Percentiles rank a stretch among this genome's conserved stretches.
Evolutionary conservation across 805 yeast species (phyloP).

Genomic region (Nakazawaea peltata): DNA sequence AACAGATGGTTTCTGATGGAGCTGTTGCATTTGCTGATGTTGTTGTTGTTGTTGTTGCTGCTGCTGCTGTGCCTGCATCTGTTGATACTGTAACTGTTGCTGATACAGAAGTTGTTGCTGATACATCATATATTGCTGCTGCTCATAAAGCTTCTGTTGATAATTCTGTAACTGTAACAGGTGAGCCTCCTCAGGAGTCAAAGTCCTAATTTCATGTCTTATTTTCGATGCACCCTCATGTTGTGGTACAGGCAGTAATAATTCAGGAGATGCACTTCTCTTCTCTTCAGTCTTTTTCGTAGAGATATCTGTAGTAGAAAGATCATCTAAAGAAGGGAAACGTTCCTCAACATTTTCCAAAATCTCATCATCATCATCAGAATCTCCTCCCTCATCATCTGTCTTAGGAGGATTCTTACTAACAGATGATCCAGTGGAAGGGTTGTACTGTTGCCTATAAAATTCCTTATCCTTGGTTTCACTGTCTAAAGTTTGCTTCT

Average conservation of each 20-base stretch:
- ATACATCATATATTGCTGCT: slow-evolving; percentile 8
- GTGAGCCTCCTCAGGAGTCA: slow-evolving; percentile 14
- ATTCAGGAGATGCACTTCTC: neutral
- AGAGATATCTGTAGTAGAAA: neutral
- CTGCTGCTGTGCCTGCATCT: slow-evolving; percentile 1
- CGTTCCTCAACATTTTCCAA: slow-evolving; percentile 40
- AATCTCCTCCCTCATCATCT: neutral
- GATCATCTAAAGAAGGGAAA: slow-evolving; percentile 40
- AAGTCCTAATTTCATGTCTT: slow-evolving; percentile 8
- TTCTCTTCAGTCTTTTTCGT: slow-evolving; percentile 1
- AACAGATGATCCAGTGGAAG: slow-evolving; percentile 2
- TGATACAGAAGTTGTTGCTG: slow-evolving; percentile 11
- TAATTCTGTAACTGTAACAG: slow-evolving; percentile 14
- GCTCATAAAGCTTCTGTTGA: slow-evolving; percentile 10
- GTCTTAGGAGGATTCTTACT: slow-evolving; percentile 1
- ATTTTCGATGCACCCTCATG: neutral
- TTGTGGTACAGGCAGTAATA: neutral
- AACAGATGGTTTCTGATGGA: no score
- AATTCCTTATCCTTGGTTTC: slow-evolving; percentile 4
- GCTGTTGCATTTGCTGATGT: no score
- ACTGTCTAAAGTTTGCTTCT: slow-evolving; percentile 15
- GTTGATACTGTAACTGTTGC: slow-evolving; percentile 9
- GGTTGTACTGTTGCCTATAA: slow-evolving; percentile 7
- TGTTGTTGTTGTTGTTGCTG: slow-evolving; percentile 1
- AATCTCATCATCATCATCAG: slow-evolving; percentile 17